A percentile compares a stretch with the other conserved stretches of the same genome.
These are phyloP conservation scores for Naganishia kalamii DNA, from an alignment of 768 basidiomycete genomes.

Conservation along the genomic window DNA sequence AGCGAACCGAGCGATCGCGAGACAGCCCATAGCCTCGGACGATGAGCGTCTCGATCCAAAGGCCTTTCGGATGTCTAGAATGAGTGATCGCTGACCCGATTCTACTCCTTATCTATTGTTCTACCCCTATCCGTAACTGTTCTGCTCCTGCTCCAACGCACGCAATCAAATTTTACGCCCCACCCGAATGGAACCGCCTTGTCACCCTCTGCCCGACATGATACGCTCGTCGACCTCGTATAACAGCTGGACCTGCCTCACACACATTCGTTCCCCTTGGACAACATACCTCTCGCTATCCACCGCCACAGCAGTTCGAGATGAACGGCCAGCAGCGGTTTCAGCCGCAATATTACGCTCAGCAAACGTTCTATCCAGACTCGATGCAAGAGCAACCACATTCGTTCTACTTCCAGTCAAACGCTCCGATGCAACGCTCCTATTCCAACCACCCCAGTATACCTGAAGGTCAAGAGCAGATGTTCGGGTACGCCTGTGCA, in stretches of 20 bases:
- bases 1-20: neutral
- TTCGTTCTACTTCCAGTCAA: neutral
- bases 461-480: neutral
- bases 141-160: neutral
- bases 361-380: constrained; percentile 4
- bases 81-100: neutral
- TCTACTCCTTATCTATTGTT: neutral
- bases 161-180: neutral
- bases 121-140: neutral
- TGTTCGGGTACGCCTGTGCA: neutral
- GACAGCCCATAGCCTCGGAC: neutral
- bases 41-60: neutral
- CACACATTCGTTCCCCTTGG: neutral
- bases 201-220: neutral
- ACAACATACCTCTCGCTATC: neutral
- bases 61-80: neutral
- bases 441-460: neutral
- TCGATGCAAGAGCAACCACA: constrained; percentile 6
- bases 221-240: neutral
- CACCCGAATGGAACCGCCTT: neutral
- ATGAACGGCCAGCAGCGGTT: neutral
- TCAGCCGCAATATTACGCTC: neutral
- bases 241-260: neutral
- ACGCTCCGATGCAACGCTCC: neutral
- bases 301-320: neutral